Evolutionary conservation across 495 filamentous ascomycete genomes (phyloP), one percentile per base, ranked within the genome.

Genomic region (Penicillium tannophilum): DNA sequence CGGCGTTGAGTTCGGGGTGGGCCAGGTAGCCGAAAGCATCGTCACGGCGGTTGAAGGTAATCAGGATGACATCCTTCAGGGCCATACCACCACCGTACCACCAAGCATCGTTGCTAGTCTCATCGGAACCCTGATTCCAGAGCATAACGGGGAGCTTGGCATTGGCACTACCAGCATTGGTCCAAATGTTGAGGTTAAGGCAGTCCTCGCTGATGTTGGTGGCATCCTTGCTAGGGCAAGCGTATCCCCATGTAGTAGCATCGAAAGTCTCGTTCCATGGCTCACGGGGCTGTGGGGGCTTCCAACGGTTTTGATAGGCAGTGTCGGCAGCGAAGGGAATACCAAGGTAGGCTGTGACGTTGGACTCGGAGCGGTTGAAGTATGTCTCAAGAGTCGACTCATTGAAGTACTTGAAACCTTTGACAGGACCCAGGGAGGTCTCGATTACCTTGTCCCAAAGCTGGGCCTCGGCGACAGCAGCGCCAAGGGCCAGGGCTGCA

Each of bases 1-100:
- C 69, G 4, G 58, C 63, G 49, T 78, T 73, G 30, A 90, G 73
- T 24, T 84, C 76, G 7, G 83, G 74, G 53, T 83, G 80, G 2
- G 88, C 85, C 0, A 90, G 77, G 58, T 87, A 90, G 0, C 89
- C 89, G 63, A 82, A 87, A 0, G 85, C 72, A 6, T 87, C 87
- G 14, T 89, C 85, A 14, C 89, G 83, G 59, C 88, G 88, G 64
- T 90, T 91, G 76, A 90, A 85, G 60, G 83, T 86, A 14, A 92
- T 81, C 46, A 89, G 70, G 17, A 91, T 76, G 53, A 90, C 80
- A 57, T 67, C 66, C 52, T 73, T 72, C 47, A 64, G 20, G 3
- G 69, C 67, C 56, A 72, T 60, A 26, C 69, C 69, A 41, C 67
- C 69, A 36, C 69, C 69, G 16, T 70, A 67, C 55, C 58, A 69